Conservation (phyloP, 1,284 basidiomycete genomes). For the Puccinia polysora region DNA sequence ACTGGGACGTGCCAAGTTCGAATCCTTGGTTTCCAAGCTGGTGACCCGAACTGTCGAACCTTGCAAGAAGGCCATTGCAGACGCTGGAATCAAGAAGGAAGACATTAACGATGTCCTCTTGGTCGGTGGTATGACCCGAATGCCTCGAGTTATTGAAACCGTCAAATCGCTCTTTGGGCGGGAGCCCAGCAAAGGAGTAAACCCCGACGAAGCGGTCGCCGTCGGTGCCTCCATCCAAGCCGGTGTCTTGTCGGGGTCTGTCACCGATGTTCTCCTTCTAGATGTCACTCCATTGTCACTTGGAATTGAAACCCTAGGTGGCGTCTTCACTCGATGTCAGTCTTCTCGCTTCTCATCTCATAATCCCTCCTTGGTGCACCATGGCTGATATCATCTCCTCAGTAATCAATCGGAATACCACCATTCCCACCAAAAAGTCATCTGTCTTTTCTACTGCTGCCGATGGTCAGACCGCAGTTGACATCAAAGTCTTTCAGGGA, state of each 20-base stretch:
- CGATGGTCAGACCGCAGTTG: conserved; percentile 77
- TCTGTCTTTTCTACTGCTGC: conserved; percentile 96
- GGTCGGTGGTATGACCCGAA: conserved; percentile 96
- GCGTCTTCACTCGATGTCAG: conserved; percentile 79
- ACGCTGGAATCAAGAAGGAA: conserved; percentile 84
- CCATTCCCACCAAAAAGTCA: conserved; percentile 98
- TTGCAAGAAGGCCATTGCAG: conserved; percentile 88
- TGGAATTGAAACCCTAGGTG: conserved; percentile 87
- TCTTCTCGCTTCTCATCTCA: not conserved
- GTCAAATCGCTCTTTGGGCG: conserved; percentile 89
- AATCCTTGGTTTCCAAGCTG: conserved; percentile 73
- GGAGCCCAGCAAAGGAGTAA: conserved; percentile 95
- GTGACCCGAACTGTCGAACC: conserved; percentile 90
- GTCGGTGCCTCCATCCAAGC: conserved; percentile 89
- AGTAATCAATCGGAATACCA: conserved; percentile 80
- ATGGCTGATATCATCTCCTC: conserved; percentile 55
- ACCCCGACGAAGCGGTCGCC: conserved; percentile 91
- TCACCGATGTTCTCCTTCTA: conserved; percentile 90
- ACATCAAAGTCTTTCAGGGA: conserved; percentile 77
- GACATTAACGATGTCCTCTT: conserved; percentile 96
- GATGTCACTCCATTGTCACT: conserved; percentile 93
- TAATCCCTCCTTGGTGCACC: not conserved
- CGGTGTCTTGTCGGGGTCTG: conserved; percentile 91
- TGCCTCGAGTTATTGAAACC: conserved; percentile 90
- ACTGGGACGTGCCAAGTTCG: conserved; percentile 81